Base-by-base conservation (phyloP, 768 basidiomycete species). In the Sarcomyxa edulis region DNA sequence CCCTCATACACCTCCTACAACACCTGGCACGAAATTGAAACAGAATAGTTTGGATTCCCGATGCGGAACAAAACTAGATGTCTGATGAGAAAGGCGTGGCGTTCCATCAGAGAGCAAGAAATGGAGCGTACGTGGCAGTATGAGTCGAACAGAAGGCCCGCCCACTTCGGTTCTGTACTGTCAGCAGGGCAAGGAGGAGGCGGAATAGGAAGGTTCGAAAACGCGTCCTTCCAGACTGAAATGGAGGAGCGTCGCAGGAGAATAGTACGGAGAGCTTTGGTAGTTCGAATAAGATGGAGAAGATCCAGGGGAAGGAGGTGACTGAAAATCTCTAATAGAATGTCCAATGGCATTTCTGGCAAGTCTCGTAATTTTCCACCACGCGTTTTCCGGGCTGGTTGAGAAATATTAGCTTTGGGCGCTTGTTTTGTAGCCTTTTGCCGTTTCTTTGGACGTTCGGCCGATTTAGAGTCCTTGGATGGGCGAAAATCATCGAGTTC, bases 251-350 rank as follows among this genome's bases (percentile, higher is more conserved):
- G 62, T 38, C 63, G 60, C 59, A 76, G 61, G 25, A 78, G 62
- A 15, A 73, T 46, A 16, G 50, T 48, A 28, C 74, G 62, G 12
- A 76, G 68, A 28, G 66, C 61, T 50, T 69, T 74, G 11, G 62
- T 67, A 20, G 62, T 71, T 33, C 76, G 66, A 5, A 74, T 51
- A 29, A 77, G 60, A 42, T 65, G 66, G 20, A 79, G 56, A 29
- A 77, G 52, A 48, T 78, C 76, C 25, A 62, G 46, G 1, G 77
- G 74, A 25, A 56, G 52, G 32, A 78, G 57, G 35, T 69, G 62
- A 12, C 66, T 61, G 37, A 78, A 69, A 42, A 78, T 71, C 75
- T 80, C 40, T 35, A 64, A 65, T 14, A 69, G 51, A 14, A 69
- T 46, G 43, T 70, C 68, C 22, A 69, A 47, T 1, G 66, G 65